Evolutionary conservation across 192 early-diverging fungal species (phyloP).

Genomic region (Helicostylum pulchrum): DNA sequence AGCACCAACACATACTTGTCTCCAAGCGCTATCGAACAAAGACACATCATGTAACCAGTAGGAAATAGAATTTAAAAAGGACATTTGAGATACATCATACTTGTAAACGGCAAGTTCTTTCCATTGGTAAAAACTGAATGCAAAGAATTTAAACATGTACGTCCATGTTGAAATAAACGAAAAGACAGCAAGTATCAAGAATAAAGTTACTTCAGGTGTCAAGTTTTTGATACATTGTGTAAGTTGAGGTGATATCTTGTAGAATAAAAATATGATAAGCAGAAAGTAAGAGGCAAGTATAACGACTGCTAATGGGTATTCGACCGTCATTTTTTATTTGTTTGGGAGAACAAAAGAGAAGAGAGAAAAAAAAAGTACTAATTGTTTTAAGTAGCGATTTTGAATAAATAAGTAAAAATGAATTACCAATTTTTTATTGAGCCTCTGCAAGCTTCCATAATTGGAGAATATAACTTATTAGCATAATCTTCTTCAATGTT

Average conservation of each 20-base stretch:
- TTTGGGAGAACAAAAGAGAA: neutral
- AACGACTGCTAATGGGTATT: conserved; percentile 22
- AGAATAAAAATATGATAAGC: conserved; percentile 23
- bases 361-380: neutral
- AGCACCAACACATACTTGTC: conserved; percentile 21
- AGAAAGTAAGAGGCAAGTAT: conserved; percentile 30
- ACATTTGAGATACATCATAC: neutral
- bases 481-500: too few species aligned
- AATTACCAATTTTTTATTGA: too few species aligned
- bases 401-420: too few species aligned
- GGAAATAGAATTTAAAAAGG: conserved; percentile 15
- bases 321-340: neutral
- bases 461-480: too few species aligned
- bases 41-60: conserved; percentile 30
- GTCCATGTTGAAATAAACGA: conserved; percentile 27
- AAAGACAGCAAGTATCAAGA: neutral
- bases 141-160: conserved; percentile 34
- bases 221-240: neutral
- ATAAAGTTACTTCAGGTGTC: neutral
- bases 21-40: conserved; percentile 32
- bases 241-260: conserved; percentile 16
- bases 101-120: neutral
- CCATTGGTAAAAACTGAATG: conserved; percentile 23
- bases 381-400: too few species aligned
- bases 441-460: too few species aligned